phyloP scores from a whole-genome alignment of 495 filamentous ascomycete species.

The Talaromyces thailandensis region DNA sequence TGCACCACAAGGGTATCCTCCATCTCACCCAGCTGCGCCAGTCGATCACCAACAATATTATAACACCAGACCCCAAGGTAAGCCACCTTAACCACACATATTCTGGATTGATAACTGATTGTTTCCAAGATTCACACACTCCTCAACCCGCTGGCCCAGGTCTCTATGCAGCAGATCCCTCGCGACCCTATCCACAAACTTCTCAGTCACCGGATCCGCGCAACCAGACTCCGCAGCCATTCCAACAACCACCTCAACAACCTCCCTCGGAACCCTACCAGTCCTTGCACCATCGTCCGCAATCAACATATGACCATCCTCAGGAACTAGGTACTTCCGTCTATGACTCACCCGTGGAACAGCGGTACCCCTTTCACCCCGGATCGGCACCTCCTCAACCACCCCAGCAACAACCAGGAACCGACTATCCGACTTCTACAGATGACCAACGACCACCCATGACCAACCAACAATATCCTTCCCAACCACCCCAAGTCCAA shows the following conservation, averaged over 20 bases:
- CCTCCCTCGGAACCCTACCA: slow-evolving; percentile 32
- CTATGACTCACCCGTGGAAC: slow-evolving; percentile 71
- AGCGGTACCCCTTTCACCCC: slow-evolving; percentile 35
- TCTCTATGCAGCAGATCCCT: slow-evolving; percentile 28
- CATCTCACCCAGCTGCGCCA: slow-evolving; percentile 35
- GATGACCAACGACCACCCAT: slow-evolving; percentile 39
- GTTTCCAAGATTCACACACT: slow-evolving; percentile 22
- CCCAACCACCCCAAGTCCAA: slow-evolving; percentile 22
- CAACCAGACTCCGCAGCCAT: slow-evolving; percentile 23
- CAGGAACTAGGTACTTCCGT: slow-evolving; percentile 80
- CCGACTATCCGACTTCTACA: slow-evolving; percentile 49
- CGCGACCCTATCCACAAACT: slow-evolving; percentile 24
- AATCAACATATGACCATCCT: slow-evolving; percentile 67
- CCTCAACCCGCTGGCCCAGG: slow-evolving; percentile 18
- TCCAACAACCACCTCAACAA: slow-evolving; percentile 24
- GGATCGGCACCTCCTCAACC: slow-evolving; percentile 32
- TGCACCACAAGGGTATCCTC: slow-evolving; percentile 38
- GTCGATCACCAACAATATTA: slow-evolving; percentile 65
- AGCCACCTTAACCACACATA: slow-evolving; percentile 6
- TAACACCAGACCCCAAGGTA: slow-evolving; percentile 49
- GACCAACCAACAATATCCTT: slow-evolving; percentile 10
- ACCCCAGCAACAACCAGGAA: slow-evolving; percentile 24
- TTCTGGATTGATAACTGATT: background rate
- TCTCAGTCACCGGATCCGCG: slow-evolving; percentile 39
- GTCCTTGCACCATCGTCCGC: slow-evolving; percentile 44